Evolutionary conservation across 2,329 filamentous ascomycete species (phyloP).

Genomic region (Pseudofabraea citricarpa): DNA sequence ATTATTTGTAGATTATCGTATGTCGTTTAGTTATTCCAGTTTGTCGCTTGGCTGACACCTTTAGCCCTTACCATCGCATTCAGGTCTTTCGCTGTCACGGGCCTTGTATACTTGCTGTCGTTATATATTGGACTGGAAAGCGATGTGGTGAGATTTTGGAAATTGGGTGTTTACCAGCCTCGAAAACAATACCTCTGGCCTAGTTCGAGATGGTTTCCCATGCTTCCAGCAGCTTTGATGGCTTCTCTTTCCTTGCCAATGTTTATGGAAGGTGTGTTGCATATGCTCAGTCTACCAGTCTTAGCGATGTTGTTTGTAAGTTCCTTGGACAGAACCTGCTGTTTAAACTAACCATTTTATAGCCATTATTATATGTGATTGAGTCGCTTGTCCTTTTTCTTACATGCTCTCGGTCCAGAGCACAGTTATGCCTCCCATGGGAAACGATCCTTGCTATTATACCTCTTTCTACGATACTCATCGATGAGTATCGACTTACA

Average conservation of each 20-base stretch:
- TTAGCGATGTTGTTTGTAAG: constrained; percentile 24
- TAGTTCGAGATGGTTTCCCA: constrained; percentile 10
- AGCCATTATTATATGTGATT: constrained; percentile 18
- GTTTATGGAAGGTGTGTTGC: constrained; percentile 19
- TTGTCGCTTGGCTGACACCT: too few species aligned
- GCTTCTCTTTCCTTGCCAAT: constrained; percentile 19
- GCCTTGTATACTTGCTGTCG: constrained; percentile 10
- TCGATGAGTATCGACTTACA: constrained; percentile 23
- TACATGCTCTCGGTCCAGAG: constrained; percentile 10
- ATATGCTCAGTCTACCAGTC: constrained; percentile 22
- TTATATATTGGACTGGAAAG: constrained; percentile 4
- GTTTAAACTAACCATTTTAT: constrained; percentile 1
- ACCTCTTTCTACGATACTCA: constrained; percentile 12
- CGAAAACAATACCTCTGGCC: constrained; percentile 3
- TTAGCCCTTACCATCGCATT: constrained; percentile 18
- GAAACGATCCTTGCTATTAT: constrained; percentile 10
- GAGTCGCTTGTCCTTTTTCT: constrained; percentile 18
- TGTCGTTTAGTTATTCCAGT: too few species aligned
- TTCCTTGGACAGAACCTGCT: not conserved
- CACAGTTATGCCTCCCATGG: constrained; percentile 10
- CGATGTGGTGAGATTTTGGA: not conserved
- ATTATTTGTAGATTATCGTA: constrained; percentile 17
- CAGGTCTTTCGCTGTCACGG: constrained; percentile 8
- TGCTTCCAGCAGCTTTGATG: constrained; percentile 15
- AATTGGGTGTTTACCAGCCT: constrained; percentile 9